phyloP scores from a whole-genome alignment of 1,284 basidiomycete genomes.

The Melanopsichium pennsylvanicum region DNA sequence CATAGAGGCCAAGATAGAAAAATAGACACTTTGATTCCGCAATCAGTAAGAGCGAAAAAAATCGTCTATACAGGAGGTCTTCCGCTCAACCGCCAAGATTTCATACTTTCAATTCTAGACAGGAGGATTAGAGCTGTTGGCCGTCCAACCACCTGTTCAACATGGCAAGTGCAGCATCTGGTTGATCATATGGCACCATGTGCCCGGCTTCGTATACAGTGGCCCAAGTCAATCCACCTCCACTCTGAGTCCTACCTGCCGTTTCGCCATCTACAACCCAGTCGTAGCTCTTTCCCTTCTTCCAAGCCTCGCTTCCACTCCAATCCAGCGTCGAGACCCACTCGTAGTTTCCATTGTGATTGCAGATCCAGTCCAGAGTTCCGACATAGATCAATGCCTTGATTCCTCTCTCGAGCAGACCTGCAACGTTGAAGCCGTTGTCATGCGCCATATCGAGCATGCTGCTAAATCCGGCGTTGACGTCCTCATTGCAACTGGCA shows the following conservation, averaged over 20 bases:
- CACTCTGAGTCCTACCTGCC: conserved; percentile 37
- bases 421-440: conserved; percentile 71
- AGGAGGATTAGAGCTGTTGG: conserved; percentile 46
- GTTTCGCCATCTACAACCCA: conserved; percentile 47
- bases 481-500: conserved; percentile 44
- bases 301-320: conserved; percentile 20
- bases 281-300: conserved; percentile 31
- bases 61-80: too few relatives aligned
- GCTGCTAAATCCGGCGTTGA: conserved; percentile 22
- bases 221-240: conserved; percentile 43
- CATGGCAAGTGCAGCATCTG: conserved; percentile 52
- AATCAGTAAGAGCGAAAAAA: too few relatives aligned
- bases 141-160: conserved; percentile 60
- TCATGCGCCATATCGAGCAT: conserved; percentile 36
- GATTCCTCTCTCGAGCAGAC: conserved; percentile 78
- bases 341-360: conserved; percentile 48
- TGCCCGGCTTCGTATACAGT: conserved; percentile 54
- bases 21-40: too few relatives aligned
- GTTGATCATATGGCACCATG: conserved; percentile 57
- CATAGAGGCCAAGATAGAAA: too few relatives aligned
- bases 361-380: conserved; percentile 64
- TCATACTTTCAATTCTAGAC: too few relatives aligned
- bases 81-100: too few relatives aligned
- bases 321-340: conserved; percentile 45
- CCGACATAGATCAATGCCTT: conserved; percentile 78